Percentiles rank a stretch among this genome's conserved stretches.
These are phyloP conservation scores for Ascocoryne sarcoides DNA, from an alignment of 2,329 filamentous ascomycete genomes.

Conservation along the genomic window DNA sequence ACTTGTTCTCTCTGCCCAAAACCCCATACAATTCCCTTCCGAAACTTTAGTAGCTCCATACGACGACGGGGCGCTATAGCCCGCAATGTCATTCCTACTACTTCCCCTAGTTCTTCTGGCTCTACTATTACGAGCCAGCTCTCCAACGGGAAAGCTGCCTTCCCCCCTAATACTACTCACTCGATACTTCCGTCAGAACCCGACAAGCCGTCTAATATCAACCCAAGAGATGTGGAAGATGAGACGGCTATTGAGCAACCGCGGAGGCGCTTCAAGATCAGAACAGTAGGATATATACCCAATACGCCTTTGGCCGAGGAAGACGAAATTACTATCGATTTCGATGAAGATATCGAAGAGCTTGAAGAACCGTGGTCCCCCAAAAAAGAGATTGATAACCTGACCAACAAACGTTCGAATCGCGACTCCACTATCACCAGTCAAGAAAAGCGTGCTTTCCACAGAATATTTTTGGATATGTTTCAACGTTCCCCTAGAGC, in stretches of 20 bases:
- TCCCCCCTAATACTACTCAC: not conserved
- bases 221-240: not conserved
- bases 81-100: not conserved
- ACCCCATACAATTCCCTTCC: not conserved
- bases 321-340: not conserved
- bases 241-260: not conserved
- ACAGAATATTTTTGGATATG: constrained; percentile 51
- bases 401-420: constrained; percentile 14
- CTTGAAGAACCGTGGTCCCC: constrained; percentile 4
- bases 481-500: constrained; percentile 29
- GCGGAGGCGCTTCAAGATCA: not conserved
- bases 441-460: constrained; percentile 40
- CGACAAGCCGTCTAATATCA: not conserved
- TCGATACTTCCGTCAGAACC: not conserved
- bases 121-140: not conserved
- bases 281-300: too few relatives aligned
- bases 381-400: constrained; percentile 14
- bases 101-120: not conserved
- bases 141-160: not conserved
- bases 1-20: constrained; percentile 28
- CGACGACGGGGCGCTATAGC: not conserved
- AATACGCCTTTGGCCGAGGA: not conserved
- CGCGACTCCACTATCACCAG: constrained; percentile 46
- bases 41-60: constrained; percentile 2
- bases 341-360: constrained; percentile 10